Conservation (phyloP, 192 early-diverging fungal species). For the Entomortierella lignicola region DNA sequence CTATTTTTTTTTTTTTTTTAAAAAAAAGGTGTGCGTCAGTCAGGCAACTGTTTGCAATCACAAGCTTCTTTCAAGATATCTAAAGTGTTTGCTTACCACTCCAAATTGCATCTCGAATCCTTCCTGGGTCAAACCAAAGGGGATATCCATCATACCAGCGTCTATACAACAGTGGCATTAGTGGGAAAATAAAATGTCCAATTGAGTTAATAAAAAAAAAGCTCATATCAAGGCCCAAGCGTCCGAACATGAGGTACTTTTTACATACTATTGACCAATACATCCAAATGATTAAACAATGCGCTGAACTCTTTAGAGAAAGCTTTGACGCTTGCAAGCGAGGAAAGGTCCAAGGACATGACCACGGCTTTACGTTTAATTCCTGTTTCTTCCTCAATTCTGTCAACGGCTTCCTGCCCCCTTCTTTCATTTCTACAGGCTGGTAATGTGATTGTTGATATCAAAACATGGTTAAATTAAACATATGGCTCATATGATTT, state of each 20-base stretch:
- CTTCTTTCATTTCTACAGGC: slow-evolving; percentile 39
- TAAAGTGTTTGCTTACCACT: no score
- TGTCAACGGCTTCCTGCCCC: slow-evolving; percentile 30
- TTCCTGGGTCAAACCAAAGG: slow-evolving; percentile 68
- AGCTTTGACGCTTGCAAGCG: slow-evolving; percentile 56
- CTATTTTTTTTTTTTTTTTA: no score
- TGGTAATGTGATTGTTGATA: slow-evolving; percentile 13
- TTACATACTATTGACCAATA: slow-evolving; percentile 44
- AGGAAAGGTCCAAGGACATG: slow-evolving; percentile 59
- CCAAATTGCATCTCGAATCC: slow-evolving; percentile 75
- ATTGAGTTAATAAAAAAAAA: not conserved
- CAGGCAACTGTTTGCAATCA: no score
- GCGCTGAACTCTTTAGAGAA: slow-evolving; percentile 54
- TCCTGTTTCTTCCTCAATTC: slow-evolving; percentile 47
- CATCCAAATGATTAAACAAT: slow-evolving; percentile 19
- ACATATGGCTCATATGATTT: not conserved
- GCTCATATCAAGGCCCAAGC: not conserved
- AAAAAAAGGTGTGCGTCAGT: no score
- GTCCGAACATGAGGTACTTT: not conserved
- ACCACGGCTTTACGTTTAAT: slow-evolving; percentile 9
- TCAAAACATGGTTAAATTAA: not conserved
- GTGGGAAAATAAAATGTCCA: slow-evolving; percentile 24
- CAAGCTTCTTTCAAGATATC: no score
- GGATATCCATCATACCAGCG: slow-evolving; percentile 69
- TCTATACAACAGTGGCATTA: no score